phyloP scores from a whole-genome alignment of 2,329 filamentous ascomycete genomes.

The Aspergillus sp. region DNA sequence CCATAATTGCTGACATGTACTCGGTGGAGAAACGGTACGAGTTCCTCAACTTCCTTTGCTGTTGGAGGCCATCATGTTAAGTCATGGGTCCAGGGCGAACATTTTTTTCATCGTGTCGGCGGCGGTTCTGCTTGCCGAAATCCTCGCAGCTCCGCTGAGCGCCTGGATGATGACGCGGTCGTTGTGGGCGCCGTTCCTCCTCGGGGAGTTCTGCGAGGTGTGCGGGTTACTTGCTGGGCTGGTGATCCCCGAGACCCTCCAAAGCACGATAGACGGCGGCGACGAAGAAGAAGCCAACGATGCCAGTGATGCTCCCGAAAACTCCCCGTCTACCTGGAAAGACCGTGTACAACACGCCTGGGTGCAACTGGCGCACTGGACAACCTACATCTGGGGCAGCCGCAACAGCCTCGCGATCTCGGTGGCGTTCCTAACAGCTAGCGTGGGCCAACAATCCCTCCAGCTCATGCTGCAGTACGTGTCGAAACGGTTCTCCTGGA shows the following conservation, averaged over 20 bases:
- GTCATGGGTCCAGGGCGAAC: constrained; percentile 2
- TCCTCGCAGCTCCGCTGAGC: constrained; percentile 10
- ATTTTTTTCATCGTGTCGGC: constrained; percentile 9
- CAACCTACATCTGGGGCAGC: constrained; percentile 4
- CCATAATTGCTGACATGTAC: constrained; percentile 12
- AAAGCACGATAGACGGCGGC: not conserved
- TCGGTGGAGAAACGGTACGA: constrained; percentile 7
- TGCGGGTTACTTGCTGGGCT: constrained; percentile 2
- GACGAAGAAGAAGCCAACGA: not conserved
- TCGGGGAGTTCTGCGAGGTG: constrained; percentile 5
- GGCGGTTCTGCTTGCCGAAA: constrained; percentile 5
- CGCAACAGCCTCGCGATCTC: constrained; percentile 4
- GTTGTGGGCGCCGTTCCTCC: constrained; percentile 9
- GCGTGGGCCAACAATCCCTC: constrained; percentile 7
- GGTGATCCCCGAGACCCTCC: constrained; percentile 10
- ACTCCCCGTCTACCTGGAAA: not conserved
- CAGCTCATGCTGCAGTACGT: constrained; percentile 12
- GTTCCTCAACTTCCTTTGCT: not conserved
- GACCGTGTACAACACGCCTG: not conserved
- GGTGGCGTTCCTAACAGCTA: constrained; percentile 6
- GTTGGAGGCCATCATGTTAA: not conserved
- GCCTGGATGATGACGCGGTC: constrained; percentile 11
- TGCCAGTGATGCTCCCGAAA: not conserved
- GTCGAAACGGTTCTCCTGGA: constrained; percentile 13
- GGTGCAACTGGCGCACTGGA: constrained; percentile 2